Conservation (phyloP, 371 early-diverging fungal species). For the Parasitella parasitica region DNA sequence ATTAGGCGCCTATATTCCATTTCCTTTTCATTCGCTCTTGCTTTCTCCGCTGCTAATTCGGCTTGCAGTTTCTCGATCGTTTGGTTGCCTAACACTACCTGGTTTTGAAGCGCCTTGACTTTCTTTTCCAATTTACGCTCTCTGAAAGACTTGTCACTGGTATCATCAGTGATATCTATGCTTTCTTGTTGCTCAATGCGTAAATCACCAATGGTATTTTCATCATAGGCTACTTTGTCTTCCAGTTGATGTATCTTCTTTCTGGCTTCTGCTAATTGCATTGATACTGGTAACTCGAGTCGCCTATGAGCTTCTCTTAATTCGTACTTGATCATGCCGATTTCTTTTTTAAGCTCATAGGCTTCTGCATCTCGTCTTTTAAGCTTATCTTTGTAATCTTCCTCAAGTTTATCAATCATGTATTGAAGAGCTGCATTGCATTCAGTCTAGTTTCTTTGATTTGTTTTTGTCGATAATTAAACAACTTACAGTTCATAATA, state of each 20-base stretch:
- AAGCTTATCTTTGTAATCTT: conserved; percentile 59
- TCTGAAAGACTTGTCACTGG: conserved; percentile 2
- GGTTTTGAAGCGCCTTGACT: conserved; percentile 37
- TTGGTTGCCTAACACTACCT: conserved; percentile 43
- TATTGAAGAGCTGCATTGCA: conserved; percentile 48
- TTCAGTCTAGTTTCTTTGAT: not conserved
- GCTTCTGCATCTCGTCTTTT: conserved; percentile 54
- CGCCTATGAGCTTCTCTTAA: conserved; percentile 53
- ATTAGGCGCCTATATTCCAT: conserved; percentile 71
- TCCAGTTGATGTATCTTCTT: conserved; percentile 48
- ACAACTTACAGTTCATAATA: conserved; percentile 37
- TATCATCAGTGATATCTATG: not conserved
- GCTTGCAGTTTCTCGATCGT: conserved; percentile 42
- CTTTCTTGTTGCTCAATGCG: conserved; percentile 3
- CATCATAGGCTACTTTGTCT: conserved; percentile 31
- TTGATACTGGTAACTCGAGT: conserved; percentile 28
- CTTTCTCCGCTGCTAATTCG: conserved; percentile 38
- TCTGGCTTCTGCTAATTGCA: conserved; percentile 58
- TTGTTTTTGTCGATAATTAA: not conserved
- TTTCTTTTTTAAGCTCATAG: conserved; percentile 58
- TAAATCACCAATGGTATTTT: conserved; percentile 3
- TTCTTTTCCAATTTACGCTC: conserved; percentile 30
- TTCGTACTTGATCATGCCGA: conserved; percentile 46
- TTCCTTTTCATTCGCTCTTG: conserved; percentile 57
- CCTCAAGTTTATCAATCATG: conserved; percentile 58